These are phyloP conservation scores for Aspergillus cejpii DNA, from an alignment of 2,329 filamentous ascomycete species.

Conservation along the genomic window DNA sequence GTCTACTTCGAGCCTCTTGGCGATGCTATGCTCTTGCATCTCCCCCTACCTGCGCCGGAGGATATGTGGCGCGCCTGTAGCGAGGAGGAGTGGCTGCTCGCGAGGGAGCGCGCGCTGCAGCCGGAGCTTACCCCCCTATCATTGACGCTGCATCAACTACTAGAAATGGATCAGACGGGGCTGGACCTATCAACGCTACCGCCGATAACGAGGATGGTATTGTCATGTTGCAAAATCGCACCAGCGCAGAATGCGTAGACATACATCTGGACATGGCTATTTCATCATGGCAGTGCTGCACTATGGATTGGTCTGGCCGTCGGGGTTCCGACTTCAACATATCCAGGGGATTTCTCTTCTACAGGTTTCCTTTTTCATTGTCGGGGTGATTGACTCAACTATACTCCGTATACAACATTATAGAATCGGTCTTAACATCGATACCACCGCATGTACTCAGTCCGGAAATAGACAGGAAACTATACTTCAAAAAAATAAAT, in stretches of 20 bases:
- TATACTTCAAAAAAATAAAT: too few species aligned
- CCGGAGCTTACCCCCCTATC: not conserved
- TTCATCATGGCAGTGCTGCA: too few species aligned
- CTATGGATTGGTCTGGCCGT: too few species aligned
- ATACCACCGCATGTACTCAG: too few species aligned
- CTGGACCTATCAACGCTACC: constrained; percentile 7
- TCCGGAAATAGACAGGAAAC: too few species aligned
- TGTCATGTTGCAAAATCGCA: constrained; percentile 9
- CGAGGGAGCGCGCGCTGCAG: constrained; percentile 2
- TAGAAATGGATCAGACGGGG: constrained; percentile 5
- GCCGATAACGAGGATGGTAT: constrained; percentile 12
- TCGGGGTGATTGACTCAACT: too few species aligned
- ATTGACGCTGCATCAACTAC: constrained; percentile 8
- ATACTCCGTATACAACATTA: too few species aligned
- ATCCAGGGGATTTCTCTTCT: too few species aligned
- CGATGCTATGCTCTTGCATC: constrained; percentile 8
- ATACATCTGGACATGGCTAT: too few species aligned
- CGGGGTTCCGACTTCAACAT: too few species aligned
- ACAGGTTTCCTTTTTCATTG: too few species aligned
- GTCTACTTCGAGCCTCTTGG: constrained; percentile 13
- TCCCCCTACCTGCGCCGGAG: constrained; percentile 13
- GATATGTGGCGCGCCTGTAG: constrained; percentile 15
- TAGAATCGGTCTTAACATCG: too few species aligned
- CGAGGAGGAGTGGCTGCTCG: constrained; percentile 12
- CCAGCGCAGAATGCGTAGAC: constrained; percentile 1